Evolutionary conservation across 2,329 filamentous ascomycete species (phyloP), one percentile per base, ranked within the genome.

Genomic region (Neonectria sp.): DNA sequence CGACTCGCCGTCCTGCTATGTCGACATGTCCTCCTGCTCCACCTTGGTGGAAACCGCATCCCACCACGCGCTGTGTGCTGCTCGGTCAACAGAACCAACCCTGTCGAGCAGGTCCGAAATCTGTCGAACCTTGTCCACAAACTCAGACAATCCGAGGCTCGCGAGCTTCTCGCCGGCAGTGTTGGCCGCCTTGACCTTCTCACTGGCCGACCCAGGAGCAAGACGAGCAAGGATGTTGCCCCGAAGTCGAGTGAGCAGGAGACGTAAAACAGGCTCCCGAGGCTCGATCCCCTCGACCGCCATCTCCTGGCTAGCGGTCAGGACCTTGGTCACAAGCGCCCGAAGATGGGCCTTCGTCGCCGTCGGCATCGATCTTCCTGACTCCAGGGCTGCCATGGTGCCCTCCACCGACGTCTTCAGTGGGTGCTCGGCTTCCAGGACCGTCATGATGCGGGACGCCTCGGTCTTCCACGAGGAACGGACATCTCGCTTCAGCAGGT

Each of bases 401-500:
- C 89, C 89, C 37, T 91, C 86, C 31, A 90, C 84, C 4, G 85
- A 86, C 15, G 86, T 83, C 48, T 90, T 88, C 3, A 85, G 73
- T 2, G 86, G 82, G 48, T 85, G 79, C 37, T 86, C 81, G 15
- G 84, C 87, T 70, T 92, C 91, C 12, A 95, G 86, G 1, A 93
- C 88, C 1, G 88, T 82, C 83, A 92, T 89, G 70, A 95, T 89
- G n/a, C 93, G 89, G 3, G 85, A 83, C 0, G 92, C 92, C 79
- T 95, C 92, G 27, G 85, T 88, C 79, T 91, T 93, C 93, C 93
- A 96, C 24, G 92, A 90, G 13, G 88, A 88, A 51, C 93, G 90
- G 4, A 94, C 92, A 75, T 95, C 93, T 17, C 93, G 90, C 81
- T 95, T 95, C 35, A 96, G 86, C 8, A 95, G 84, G 73, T 95